Conservation (phyloP, 176 grass and related monocot species). For the Eleusine indica region DNA sequence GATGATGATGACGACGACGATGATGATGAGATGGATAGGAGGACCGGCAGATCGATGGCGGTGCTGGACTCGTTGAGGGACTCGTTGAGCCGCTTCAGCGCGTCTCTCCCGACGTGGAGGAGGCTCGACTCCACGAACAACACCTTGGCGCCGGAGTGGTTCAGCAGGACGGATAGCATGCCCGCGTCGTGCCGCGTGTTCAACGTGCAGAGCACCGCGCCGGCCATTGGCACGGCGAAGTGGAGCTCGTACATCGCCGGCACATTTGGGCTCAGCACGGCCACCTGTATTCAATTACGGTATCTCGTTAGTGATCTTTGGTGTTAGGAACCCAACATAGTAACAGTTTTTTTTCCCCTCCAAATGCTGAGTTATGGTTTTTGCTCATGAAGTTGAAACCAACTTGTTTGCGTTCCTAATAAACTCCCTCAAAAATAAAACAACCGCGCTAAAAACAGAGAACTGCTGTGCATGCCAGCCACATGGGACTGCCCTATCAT, state of each 20-base stretch:
- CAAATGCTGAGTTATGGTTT: too few relatives aligned
- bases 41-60: neutral
- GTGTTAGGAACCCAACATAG: too few relatives aligned
- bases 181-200: conserved; percentile 45
- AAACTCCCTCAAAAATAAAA: too few relatives aligned
- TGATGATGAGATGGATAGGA: conserved; percentile 9
- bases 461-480: neutral
- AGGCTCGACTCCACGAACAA: conserved; percentile 53
- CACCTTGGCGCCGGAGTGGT: conserved; percentile 59
- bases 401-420: too few relatives aligned
- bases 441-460: too few relatives aligned
- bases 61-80: neutral
- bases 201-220: conserved; percentile 54
- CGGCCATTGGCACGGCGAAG: conserved; percentile 61
- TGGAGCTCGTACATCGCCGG: conserved; percentile 64
- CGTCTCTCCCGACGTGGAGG: conserved; percentile 35
- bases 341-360: too few relatives aligned
- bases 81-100: conserved; percentile 9
- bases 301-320: neutral
- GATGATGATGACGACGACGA: too few relatives aligned
- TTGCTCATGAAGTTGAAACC: too few relatives aligned
- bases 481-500: neutral
- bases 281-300: conserved; percentile 22
- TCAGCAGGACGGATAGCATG: conserved; percentile 42
- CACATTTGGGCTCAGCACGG: conserved; percentile 48